Evolutionary conservation across 2,329 filamentous ascomycete species (phyloP).

Genomic region (Cytospora piceicola): DNA sequence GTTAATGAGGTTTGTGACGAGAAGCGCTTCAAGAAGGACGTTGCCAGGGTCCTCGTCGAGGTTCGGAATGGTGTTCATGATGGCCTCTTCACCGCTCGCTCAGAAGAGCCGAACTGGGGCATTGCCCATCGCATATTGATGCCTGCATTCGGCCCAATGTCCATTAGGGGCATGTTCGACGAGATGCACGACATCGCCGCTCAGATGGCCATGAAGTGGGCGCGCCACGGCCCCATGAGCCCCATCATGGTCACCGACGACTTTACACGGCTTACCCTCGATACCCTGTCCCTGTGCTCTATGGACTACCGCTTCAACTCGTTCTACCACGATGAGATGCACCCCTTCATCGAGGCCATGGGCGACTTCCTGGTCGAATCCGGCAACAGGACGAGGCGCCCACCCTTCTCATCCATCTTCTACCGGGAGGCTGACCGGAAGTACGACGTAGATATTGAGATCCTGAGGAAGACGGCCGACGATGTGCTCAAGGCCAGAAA

Average conservation of each 20-base stretch:
- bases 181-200: conserved; percentile 71
- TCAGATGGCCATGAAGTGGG: conserved; percentile 71
- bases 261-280: conserved; percentile 73
- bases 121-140: conserved; percentile 68
- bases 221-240: conserved; percentile 60
- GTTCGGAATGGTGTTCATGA: conserved; percentile 64
- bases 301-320: conserved; percentile 77
- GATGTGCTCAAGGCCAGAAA: conserved; percentile 65
- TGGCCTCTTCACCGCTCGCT: conserved; percentile 61
- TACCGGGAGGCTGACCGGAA: conserved; percentile 54
- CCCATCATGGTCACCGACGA: conserved; percentile 66
- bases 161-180: conserved; percentile 70
- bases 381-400: conserved; percentile 53
- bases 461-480: conserved; percentile 58
- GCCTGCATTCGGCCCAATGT: conserved; percentile 71
- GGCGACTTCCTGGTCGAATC: conserved; percentile 62
- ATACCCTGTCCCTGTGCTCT: conserved; percentile 72
- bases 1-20: conserved; percentile 67
- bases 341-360: conserved; percentile 74
- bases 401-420: conserved; percentile 52
- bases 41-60: conserved; percentile 54
- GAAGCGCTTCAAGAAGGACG: conserved; percentile 62
- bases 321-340: conserved; percentile 69
- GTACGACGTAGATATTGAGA: conserved; percentile 58
- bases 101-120: conserved; percentile 64